Conservation (phyloP, 2,329 filamentous ascomycete genomes). For the Hawksworthiomyces lignivorus region DNA sequence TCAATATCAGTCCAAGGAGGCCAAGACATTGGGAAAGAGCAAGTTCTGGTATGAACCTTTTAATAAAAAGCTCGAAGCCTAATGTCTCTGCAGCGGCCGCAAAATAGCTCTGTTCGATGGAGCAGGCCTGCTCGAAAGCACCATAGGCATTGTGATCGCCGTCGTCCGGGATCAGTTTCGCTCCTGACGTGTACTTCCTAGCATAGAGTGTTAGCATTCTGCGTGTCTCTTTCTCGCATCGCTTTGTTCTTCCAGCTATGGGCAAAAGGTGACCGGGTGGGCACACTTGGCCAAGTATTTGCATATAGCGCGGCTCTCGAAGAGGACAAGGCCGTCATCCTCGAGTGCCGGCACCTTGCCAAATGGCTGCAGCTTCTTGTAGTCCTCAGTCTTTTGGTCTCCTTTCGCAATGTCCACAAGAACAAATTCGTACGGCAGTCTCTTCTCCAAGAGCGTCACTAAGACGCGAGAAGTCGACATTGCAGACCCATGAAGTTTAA, state of each 20-base stretch:
- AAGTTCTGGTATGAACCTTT: too few species aligned
- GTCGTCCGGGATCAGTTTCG: neutral
- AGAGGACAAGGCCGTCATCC: neutral
- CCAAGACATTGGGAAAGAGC: neutral
- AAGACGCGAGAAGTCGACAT: too few species aligned
- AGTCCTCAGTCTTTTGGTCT: neutral
- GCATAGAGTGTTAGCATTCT: neutral
- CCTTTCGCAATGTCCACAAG: neutral
- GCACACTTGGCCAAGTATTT: constrained; percentile 4
- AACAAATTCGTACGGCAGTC: neutral
- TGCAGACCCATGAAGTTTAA: too few species aligned
- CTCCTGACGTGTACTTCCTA: neutral
- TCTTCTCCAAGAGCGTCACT: too few species aligned
- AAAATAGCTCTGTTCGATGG: too few species aligned
- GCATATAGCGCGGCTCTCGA: constrained; percentile 2
- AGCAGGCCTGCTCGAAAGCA: too few species aligned
- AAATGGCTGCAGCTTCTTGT: neutral
- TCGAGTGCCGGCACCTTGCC: constrained; percentile 2
- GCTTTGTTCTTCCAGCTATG: too few species aligned
- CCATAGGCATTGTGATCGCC: neutral
- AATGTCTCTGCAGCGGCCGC: too few species aligned
- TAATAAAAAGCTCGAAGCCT: too few species aligned
- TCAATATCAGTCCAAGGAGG: neutral
- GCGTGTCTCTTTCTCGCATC: constrained; percentile 1
- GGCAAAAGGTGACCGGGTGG: too few species aligned